phyloP scores from a whole-genome alignment of 805 yeast species.

The Lipomyces sp. region DNA sequence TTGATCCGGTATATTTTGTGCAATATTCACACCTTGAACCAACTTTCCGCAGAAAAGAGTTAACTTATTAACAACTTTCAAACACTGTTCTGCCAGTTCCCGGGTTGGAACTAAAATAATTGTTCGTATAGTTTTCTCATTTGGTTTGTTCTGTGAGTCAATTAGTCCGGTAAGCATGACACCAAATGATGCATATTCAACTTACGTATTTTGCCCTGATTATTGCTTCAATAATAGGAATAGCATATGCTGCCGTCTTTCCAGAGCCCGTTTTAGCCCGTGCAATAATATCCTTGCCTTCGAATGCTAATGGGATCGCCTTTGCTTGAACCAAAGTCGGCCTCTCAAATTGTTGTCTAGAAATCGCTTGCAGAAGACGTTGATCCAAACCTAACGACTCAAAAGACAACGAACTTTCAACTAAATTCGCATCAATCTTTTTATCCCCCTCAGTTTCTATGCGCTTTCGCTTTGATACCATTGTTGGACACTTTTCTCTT shows the following conservation, averaged over 20 bases:
- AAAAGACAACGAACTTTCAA: slow-evolving; percentile 54
- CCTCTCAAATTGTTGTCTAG: slow-evolving; percentile 70
- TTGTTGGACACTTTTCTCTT: not conserved
- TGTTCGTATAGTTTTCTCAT: slow-evolving; percentile 52
- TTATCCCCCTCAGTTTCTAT: not conserved
- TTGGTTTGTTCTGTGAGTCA: slow-evolving; percentile 22
- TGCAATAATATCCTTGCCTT: slow-evolving; percentile 89
- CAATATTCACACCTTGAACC: slow-evolving; percentile 67
- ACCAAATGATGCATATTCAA: not conserved
- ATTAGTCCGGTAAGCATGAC: not conserved
- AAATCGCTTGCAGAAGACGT: slow-evolving; percentile 80
- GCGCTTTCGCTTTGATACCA: slow-evolving; percentile 18
- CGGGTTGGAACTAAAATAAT: slow-evolving; percentile 90
- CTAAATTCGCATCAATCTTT: not conserved
- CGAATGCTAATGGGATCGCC: slow-evolving; percentile 90
- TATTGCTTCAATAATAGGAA: slow-evolving; percentile 84
- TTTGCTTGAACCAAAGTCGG: slow-evolving; percentile 91
- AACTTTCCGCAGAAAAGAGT: slow-evolving; percentile 71
- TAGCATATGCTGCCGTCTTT: slow-evolving; percentile 86
- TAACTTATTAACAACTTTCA: slow-evolving; percentile 68
- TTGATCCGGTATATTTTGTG: slow-evolving; percentile 67
- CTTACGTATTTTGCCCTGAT: slow-evolving; percentile 47
- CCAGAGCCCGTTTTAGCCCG: slow-evolving; percentile 96
- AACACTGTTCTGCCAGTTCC: slow-evolving; percentile 87
- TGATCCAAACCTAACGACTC: slow-evolving; percentile 81